Evolutionary conservation across 225 moss, liverwort and hornwort species (phyloP).

Genomic region (Physcomitrellopsis africana): DNA sequence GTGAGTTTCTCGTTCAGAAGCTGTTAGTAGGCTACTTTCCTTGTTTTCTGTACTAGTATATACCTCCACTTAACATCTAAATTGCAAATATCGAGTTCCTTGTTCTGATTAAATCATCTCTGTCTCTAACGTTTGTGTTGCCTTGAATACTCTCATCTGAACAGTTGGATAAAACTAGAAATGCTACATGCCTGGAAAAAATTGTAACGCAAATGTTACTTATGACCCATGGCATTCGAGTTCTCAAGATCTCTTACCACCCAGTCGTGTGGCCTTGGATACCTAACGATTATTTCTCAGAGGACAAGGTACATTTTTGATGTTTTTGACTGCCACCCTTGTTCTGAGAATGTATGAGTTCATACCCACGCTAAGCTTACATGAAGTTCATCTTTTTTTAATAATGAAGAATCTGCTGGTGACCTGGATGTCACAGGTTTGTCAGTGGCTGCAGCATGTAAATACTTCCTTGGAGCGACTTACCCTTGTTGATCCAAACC

Average conservation of each 20-base stretch:
- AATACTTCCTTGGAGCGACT: constrained; percentile 58
- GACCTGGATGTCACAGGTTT: constrained; percentile 46
- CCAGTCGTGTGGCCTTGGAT: constrained; percentile 78
- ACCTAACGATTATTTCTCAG: constrained; percentile 61
- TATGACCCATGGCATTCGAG: constrained; percentile 62
- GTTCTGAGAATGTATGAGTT: neutral
- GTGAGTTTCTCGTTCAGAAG: constrained; percentile 24
- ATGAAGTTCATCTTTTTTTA: constrained; percentile 8
- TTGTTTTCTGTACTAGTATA: too few species aligned
- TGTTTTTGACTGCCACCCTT: neutral
- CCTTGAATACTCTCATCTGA: constrained; percentile 8
- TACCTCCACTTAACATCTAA: too few species aligned
- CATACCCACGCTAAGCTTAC: neutral
- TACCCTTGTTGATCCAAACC: constrained; percentile 68
- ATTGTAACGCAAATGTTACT: constrained; percentile 66
- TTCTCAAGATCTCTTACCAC: constrained; percentile 65
- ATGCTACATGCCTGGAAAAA: constrained; percentile 64
- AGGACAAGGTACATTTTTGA: constrained; percentile 51
- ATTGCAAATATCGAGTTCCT: constrained; percentile 16
- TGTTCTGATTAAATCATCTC: constrained; percentile 3
- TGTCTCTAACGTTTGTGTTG: constrained; percentile 12
- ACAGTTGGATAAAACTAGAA: constrained; percentile 66
- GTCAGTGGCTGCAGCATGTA: constrained; percentile 63
- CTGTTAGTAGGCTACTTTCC: too few species aligned
- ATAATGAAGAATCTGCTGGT: constrained; percentile 23